A percentile compares a stretch with the other conserved stretches of the same genome.
phyloP scores from a whole-genome alignment of 768 basidiomycete species.

The Boletus vinaceobasis region DNA sequence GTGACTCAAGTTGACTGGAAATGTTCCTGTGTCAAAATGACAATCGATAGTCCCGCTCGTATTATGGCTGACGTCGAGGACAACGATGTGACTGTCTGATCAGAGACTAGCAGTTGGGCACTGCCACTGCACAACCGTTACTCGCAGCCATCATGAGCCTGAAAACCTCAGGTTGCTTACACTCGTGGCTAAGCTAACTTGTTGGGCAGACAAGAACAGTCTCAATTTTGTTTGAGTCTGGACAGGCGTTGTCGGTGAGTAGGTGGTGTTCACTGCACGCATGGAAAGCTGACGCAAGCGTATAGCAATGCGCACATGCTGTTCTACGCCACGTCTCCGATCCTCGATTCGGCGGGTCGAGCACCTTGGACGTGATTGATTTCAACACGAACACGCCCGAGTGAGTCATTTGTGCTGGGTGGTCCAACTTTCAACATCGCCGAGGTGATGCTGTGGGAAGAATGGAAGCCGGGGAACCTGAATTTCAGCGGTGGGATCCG shows the following conservation, averaged over 20 bases:
- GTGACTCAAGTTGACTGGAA: slow-evolving; percentile 4
- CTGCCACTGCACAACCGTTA: too few relatives aligned
- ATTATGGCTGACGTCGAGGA: background rate
- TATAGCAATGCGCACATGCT: background rate
- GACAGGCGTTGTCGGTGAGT: background rate
- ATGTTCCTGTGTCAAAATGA: background rate
- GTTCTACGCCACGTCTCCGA: background rate
- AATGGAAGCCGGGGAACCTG: background rate
- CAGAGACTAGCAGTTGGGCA: too few relatives aligned
- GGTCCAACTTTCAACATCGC: background rate
- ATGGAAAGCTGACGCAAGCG: background rate
- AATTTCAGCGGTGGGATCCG: background rate
- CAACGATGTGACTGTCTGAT: too few relatives aligned
- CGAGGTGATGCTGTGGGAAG: background rate
- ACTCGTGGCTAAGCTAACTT: background rate
- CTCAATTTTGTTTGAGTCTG: background rate
- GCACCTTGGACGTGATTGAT: too few relatives aligned
- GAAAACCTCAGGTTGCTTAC: too few relatives aligned
- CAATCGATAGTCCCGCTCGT: background rate
- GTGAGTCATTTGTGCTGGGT: background rate
- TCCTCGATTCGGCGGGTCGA: background rate
- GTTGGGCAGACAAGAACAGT: background rate
- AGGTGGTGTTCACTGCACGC: background rate
- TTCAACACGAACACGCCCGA: background rate
- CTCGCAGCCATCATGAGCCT: too few relatives aligned